Evolutionary conservation across 2,329 filamentous ascomycete genomes (phyloP), one percentile per base, ranked within the genome.

Genomic region (Aspergillus thermomutatus): DNA sequence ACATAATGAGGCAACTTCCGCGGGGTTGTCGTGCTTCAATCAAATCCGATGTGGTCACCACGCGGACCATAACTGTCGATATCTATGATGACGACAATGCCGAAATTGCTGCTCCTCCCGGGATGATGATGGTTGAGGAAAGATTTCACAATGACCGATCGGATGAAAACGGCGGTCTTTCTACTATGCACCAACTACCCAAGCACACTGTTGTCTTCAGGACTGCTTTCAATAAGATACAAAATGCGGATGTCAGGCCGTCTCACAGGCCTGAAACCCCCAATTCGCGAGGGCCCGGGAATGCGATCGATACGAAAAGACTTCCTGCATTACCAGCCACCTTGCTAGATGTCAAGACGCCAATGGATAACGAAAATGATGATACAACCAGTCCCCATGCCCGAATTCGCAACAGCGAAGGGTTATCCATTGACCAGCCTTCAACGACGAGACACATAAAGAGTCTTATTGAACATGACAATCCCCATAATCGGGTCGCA

Each of bases 111-210:
- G 69, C 77, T 27, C 77, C 77, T 14, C 77, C 77, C 17, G 77
- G 77, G 4, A 78, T 76, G 1, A 74, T 74, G 54, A 73, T 79
- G 67, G 64, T 80, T 43, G 75, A 76, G 52, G 77, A 80, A 64
- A 70, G 70, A 28, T 74, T 78, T 48, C 60, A 82, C 79, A 60
- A 82, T 78, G 58, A 84, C 79, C 64, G 83, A 31, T 55, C 58
- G 37, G 56, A 57, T 50, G 58, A 48, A n/a, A 55, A 49, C 72
- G 64, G 74, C 79, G 27, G 74, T 71, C 64, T 23, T 67, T 70
- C 47, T 70, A 69, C 26, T 71, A 76, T 55, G 74, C 73, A 41
- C 8, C 58, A 61, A 31, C 25, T 67, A 27, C 77, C 76, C 21
- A 77, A 69, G 43, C 77, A 80, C 58, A 79, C 75, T 1, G 66